Conservation (phyloP, 2,329 filamentous ascomycete species). For the Fusarium brevicatenulatum region DNA sequence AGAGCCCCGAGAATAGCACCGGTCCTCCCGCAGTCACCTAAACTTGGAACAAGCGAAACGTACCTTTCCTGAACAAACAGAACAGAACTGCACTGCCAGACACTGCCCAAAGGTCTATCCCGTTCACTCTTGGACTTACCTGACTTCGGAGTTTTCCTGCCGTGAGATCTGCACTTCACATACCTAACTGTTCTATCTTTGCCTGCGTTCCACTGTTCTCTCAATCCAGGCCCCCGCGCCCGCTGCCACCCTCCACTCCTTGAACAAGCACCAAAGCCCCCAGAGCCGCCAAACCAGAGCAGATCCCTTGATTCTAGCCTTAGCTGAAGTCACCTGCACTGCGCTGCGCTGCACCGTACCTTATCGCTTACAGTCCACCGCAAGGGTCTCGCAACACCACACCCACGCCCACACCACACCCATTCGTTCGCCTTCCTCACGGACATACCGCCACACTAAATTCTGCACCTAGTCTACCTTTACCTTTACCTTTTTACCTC, state of each 20-base stretch:
- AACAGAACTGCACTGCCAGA: neutral
- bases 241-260: constrained; percentile 22
- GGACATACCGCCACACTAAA: constrained; percentile 47
- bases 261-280: constrained; percentile 24
- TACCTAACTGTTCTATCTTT: neutral
- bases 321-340: constrained; percentile 31
- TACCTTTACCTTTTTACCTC: neutral
- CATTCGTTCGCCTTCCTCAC: constrained; percentile 34
- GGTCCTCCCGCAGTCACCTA: constrained; percentile 39
- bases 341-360: neutral
- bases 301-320: constrained; percentile 35
- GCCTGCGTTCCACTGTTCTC: constrained; percentile 32
- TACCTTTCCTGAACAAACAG: constrained; percentile 8
- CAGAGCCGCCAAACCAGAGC: constrained; percentile 27
- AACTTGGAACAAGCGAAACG: constrained; percentile 2
- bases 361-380: constrained; percentile 8
- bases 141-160: constrained; percentile 26
- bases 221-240: constrained; percentile 25
- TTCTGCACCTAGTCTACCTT: constrained; percentile 36
- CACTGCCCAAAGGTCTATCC: constrained; percentile 13
- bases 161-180: constrained; percentile 29
- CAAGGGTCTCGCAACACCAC: constrained; percentile 8
- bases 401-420: constrained; percentile 11
- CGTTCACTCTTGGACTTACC: neutral
- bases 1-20: constrained; percentile 37